A percentile compares a stretch with the other conserved stretches of the same genome.
These are phyloP conservation scores for Calonectria montana DNA, from an alignment of 2,329 filamentous ascomycete genomes.

Conservation along the genomic window DNA sequence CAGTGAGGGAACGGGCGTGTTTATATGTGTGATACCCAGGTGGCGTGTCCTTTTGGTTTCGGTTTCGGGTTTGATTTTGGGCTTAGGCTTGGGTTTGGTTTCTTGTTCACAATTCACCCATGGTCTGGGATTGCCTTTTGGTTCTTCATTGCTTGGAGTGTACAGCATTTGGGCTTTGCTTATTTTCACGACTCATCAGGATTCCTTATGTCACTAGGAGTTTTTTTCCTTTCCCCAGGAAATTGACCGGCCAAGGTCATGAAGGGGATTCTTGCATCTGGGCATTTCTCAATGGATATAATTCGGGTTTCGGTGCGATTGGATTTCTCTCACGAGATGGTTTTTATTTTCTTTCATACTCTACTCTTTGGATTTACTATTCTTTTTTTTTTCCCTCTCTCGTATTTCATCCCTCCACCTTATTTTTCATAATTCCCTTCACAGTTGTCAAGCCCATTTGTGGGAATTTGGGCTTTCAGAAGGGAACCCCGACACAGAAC, in stretches of 20 bases:
- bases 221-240: slow-evolving; percentile 23
- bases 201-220: background rate
- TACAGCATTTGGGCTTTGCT: slow-evolving; percentile 5
- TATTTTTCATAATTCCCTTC: slow-evolving; percentile 23
- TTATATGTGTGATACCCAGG: slow-evolving; percentile 43
- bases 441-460: slow-evolving; percentile 16
- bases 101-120: slow-evolving; percentile 13
- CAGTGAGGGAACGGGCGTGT: slow-evolving; percentile 21
- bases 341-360: slow-evolving; percentile 5
- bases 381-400: background rate
- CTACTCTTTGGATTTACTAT: background rate
- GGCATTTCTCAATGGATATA: slow-evolving; percentile 38
- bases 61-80: slow-evolving; percentile 14
- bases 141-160: background rate
- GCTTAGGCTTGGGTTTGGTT: background rate
- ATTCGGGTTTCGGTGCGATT: slow-evolving; percentile 24
- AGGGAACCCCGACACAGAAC: slow-evolving; percentile 14
- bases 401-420: background rate
- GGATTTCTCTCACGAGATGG: slow-evolving; percentile 33
- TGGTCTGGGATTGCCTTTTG: slow-evolving; percentile 18
- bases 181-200: slow-evolving; percentile 14
- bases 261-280: slow-evolving; percentile 30
- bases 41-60: slow-evolving; percentile 29
- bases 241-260: slow-evolving; percentile 26
- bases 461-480: slow-evolving; percentile 5